Evolutionary conservation across 148 eudicot species (phyloP).

Genomic region (Chenopodium suecicum): DNA sequence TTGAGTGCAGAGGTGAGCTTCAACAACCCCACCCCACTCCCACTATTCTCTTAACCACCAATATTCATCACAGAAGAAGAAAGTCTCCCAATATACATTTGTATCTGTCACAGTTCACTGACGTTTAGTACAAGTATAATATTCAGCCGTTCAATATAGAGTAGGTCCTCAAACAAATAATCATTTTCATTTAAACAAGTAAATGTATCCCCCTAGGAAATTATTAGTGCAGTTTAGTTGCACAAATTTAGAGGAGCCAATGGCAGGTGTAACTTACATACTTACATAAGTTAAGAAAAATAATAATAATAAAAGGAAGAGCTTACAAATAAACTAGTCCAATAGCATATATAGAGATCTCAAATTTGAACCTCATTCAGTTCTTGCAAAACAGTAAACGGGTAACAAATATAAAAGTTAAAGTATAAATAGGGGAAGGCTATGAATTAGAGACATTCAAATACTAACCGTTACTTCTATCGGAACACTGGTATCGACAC

Average conservation of each 20-base stretch:
- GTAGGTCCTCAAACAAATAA: background rate
- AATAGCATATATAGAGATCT: no score
- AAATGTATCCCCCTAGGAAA: background rate
- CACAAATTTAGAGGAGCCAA: no score
- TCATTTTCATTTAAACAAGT: no score
- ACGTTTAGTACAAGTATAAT: no score
- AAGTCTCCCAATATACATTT: background rate
- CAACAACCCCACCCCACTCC: background rate
- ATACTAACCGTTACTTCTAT: constrained; percentile 41
- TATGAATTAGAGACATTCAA: background rate
- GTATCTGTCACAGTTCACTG: no score
- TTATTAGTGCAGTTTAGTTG: background rate
- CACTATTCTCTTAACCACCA: background rate
- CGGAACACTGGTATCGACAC: constrained; percentile 35
- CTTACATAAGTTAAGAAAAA: background rate
- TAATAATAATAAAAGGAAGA: no score
- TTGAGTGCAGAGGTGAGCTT: background rate
- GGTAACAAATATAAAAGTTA: no score
- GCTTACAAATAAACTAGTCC: no score
- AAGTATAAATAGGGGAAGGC: background rate
- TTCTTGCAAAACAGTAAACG: no score
- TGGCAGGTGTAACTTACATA: background rate
- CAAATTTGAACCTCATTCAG: background rate
- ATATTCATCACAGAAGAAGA: background rate
- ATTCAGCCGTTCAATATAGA: background rate